Evolutionary conservation across 805 yeast genomes (phyloP).

Genomic region (Priceomyces fermenticarens): DNA sequence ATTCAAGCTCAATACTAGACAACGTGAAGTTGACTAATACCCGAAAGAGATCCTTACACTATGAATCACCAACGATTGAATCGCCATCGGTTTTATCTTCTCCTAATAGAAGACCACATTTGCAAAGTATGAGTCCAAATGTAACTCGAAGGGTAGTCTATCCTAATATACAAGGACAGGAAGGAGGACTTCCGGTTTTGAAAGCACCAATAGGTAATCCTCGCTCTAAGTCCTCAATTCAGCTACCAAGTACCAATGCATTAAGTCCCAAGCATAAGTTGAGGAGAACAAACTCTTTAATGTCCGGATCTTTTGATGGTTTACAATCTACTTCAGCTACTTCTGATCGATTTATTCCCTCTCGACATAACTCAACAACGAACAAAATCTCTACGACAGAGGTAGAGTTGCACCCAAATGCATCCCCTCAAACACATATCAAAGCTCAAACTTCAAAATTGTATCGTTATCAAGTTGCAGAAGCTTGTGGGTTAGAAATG

Average conservation of each 20-base stretch:
- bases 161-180: background rate
- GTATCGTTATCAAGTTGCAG: slow-evolving; percentile 82
- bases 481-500: slow-evolving; percentile 87
- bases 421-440: slow-evolving; percentile 54
- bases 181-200: slow-evolving; percentile 9
- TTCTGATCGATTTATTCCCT: slow-evolving; percentile 43
- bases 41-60: slow-evolving; percentile 2
- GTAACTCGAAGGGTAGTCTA: slow-evolving; percentile 23
- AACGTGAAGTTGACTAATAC: slow-evolving; percentile 4
- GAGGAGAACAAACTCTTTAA: slow-evolving; percentile 33
- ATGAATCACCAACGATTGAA: slow-evolving; percentile 3
- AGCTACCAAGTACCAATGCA: slow-evolving; percentile 10
- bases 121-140: slow-evolving; percentile 37
- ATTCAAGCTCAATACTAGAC: slow-evolving; percentile 1
- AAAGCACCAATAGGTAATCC: slow-evolving; percentile 20
- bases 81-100: slow-evolving; percentile 8
- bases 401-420: slow-evolving; percentile 41
- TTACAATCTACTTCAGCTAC: slow-evolving; percentile 20
- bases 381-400: slow-evolving; percentile 35
- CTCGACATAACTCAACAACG: slow-evolving; percentile 37
- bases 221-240: slow-evolving; percentile 25
- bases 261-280: slow-evolving; percentile 25
- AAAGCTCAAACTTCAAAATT: slow-evolving; percentile 52
- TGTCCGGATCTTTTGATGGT: slow-evolving; percentile 25
- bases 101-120: slow-evolving; percentile 23